phyloP scores from a whole-genome alignment of 768 basidiomycete genomes.

The Suillus fuscotomentosus region DNA sequence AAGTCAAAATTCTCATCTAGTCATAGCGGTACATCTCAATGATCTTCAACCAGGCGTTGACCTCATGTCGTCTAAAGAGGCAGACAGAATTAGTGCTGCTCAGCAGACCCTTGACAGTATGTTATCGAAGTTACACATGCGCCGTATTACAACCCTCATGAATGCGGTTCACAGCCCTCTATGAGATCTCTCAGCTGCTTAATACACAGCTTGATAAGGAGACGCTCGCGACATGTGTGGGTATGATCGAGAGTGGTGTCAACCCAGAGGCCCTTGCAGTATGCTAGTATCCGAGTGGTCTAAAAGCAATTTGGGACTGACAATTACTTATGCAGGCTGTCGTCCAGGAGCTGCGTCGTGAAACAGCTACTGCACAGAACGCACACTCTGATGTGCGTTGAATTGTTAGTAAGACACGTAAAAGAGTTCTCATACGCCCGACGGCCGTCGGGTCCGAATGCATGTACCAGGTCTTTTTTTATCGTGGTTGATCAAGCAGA shows the following conservation, averaged over 20 bases:
- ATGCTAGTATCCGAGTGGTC: conserved; percentile 22
- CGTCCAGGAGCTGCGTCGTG: conserved; percentile 78
- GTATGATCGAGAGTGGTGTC: conserved; percentile 89
- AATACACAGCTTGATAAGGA: conserved; percentile 89
- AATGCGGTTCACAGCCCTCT: conserved; percentile 53
- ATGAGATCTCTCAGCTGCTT: conserved; percentile 85
- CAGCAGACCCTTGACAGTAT: conserved; percentile 71
- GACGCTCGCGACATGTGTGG: conserved; percentile 87
- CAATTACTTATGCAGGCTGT: conserved; percentile 54
- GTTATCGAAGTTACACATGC: conserved; percentile 24
- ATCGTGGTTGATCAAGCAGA: background rate
- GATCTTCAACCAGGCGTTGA: background rate
- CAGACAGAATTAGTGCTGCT: conserved; percentile 60
- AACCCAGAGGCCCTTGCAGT: conserved; percentile 93
- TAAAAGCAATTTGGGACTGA: background rate
- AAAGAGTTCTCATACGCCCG: background rate
- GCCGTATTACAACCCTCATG: conserved; percentile 6
- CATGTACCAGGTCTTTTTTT: background rate
- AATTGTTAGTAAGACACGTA: background rate
- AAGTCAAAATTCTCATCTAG: background rate
- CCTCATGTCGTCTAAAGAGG: conserved; percentile 45
- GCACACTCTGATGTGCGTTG: conserved; percentile 26
- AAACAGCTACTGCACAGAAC: conserved; percentile 44
- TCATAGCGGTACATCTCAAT: background rate
- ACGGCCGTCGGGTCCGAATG: conserved; percentile 3